phyloP scores from a whole-genome alignment of 148 eudicot species.

The Vaccinium myrtillus region DNA sequence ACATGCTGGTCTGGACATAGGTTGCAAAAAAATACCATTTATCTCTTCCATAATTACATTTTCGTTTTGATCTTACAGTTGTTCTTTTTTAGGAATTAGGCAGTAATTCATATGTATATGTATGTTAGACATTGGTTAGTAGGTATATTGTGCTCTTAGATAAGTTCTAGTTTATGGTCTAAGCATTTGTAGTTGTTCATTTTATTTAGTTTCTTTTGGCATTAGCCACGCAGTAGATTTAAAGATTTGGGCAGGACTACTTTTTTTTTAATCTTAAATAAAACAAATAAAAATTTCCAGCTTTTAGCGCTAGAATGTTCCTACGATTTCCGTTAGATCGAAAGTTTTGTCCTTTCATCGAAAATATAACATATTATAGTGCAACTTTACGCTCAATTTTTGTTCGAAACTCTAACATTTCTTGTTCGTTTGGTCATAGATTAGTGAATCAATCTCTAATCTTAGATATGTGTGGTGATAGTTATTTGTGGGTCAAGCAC shows the following conservation, averaged over 20 bases:
- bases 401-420: background rate
- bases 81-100: background rate
- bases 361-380: background rate
- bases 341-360: background rate
- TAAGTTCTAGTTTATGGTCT: background rate
- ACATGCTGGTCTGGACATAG: background rate
- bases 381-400: background rate
- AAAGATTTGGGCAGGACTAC: too few relatives aligned
- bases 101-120: background rate
- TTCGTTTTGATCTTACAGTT: background rate
- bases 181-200: too few relatives aligned
- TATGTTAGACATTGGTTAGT: background rate
- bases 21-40: background rate
- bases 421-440: background rate
- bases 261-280: background rate
- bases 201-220: too few relatives aligned
- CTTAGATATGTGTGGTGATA: constrained; percentile 43
- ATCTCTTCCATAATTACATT: background rate
- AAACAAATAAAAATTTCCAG: background rate
- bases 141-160: background rate
- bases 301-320: background rate
- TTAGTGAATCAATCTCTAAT: background rate
- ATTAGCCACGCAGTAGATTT: too few relatives aligned
- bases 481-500: constrained; percentile 83
- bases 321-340: background rate